Percentiles rank a stretch among this genome's conserved stretches.
These are phyloP conservation scores for Acanthamoeba triangularis DNA, from an alignment of 208 protist species.

Conservation along the genomic window DNA sequence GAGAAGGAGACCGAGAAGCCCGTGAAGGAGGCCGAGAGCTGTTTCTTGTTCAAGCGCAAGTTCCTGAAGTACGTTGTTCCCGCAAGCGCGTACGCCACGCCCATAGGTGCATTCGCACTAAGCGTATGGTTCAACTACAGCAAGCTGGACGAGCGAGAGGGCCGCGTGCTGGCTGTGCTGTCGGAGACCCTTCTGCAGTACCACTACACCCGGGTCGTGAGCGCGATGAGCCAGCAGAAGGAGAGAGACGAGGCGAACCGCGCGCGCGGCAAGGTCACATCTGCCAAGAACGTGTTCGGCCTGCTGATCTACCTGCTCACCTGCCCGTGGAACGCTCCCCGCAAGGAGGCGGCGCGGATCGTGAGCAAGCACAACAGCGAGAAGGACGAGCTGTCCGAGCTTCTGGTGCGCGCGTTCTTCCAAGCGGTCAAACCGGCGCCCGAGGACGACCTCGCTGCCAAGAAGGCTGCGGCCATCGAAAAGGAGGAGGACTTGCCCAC, in stretches of 20 bases:
- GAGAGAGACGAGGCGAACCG: slow-evolving; percentile 48
- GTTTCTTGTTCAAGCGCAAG: slow-evolving; percentile 61
- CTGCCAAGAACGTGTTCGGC: slow-evolving; percentile 65
- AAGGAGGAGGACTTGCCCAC: slow-evolving; percentile 22
- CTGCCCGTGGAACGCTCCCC: background rate
- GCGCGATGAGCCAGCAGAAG: slow-evolving; percentile 30
- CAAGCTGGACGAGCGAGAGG: slow-evolving; percentile 68
- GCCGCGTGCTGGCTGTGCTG: slow-evolving; percentile 16
- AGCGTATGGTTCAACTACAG: background rate
- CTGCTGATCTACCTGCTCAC: slow-evolving; percentile 61
- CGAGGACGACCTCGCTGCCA: slow-evolving; percentile 17
- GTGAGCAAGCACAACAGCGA: slow-evolving; percentile 54
- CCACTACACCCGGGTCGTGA: slow-evolving; percentile 17
- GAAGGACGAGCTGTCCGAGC: slow-evolving; percentile 40
- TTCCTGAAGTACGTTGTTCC: slow-evolving; percentile 11
- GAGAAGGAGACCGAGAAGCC: background rate
- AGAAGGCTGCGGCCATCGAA: slow-evolving; percentile 13
- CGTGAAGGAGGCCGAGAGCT: background rate
- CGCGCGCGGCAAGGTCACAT: background rate
- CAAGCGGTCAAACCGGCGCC: slow-evolving; percentile 42
- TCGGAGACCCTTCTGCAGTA: slow-evolving; percentile 40
- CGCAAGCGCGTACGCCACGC: background rate
- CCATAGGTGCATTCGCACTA: background rate
- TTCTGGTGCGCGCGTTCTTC: slow-evolving; percentile 44
- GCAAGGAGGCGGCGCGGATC: slow-evolving; percentile 22